Conservation (phyloP, 1,284 basidiomycete genomes). For the Golubevia sp. region DNA sequence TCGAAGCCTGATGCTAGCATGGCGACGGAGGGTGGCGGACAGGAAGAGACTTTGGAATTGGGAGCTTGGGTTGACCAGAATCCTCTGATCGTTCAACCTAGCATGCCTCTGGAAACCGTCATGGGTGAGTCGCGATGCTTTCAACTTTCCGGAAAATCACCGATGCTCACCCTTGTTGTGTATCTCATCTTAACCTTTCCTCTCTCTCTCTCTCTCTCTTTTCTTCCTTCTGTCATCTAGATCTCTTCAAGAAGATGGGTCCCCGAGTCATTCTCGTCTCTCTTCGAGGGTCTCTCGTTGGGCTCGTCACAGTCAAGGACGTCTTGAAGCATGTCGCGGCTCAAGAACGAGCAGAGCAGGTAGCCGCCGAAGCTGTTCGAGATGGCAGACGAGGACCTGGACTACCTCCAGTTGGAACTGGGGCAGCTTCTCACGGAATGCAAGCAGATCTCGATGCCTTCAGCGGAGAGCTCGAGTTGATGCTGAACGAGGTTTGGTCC, state of each 20-base stretch:
- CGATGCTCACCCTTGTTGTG: background rate
- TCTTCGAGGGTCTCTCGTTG: constrained; percentile 77
- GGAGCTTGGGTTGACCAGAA: constrained; percentile 68
- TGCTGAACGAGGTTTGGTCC: constrained; percentile 24
- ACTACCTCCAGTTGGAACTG: constrained; percentile 2
- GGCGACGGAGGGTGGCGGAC: constrained; percentile 33
- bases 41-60: constrained; percentile 36
- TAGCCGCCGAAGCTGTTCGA: constrained; percentile 11
- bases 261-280: constrained; percentile 93
- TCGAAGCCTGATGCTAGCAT: constrained; percentile 25
- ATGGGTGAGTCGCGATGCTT: constrained; percentile 74
- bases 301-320: constrained; percentile 94
- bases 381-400: constrained; percentile 5
- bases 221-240: background rate
- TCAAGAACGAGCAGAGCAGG: constrained; percentile 35
- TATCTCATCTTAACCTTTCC: background rate
- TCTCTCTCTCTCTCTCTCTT: constrained; percentile 4
- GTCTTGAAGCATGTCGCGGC: constrained; percentile 68
- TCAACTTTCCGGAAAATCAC: background rate
- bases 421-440: background rate
- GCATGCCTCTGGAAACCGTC: constrained; percentile 90
- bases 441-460: constrained; percentile 16
- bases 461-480: constrained; percentile 31
- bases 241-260: constrained; percentile 65
- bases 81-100: constrained; percentile 88